phyloP scores from a whole-genome alignment of 345 rosid species.

The Linum usitatissimum region DNA sequence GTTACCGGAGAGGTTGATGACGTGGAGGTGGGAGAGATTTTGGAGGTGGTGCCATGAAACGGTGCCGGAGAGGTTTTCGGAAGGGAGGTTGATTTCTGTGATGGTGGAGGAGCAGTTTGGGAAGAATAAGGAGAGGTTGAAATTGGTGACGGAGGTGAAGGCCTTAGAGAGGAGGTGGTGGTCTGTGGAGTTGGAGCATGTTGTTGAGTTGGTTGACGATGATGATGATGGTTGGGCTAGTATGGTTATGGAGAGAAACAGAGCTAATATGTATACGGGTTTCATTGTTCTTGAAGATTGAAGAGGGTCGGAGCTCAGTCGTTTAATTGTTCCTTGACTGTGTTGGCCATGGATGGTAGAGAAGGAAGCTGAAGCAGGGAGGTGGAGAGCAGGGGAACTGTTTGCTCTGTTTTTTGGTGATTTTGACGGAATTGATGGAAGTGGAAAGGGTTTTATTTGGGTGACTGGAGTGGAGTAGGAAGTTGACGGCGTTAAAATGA shows the following conservation, averaged over 20 bases:
- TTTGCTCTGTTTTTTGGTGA: too few relatives aligned
- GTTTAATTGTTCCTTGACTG: too few relatives aligned
- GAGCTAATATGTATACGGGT: background rate
- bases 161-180: constrained; percentile 36
- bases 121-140: constrained; percentile 52
- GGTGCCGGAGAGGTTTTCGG: constrained; percentile 52
- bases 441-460: too few relatives aligned
- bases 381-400: too few relatives aligned
- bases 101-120: constrained; percentile 38
- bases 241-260: background rate
- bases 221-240: background rate
- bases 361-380: too few relatives aligned
- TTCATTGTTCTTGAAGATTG: background rate
- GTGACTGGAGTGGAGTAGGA: background rate
- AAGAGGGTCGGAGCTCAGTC: too few relatives aligned
- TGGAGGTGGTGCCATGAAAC: constrained; percentile 57
- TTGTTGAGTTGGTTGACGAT: too few relatives aligned
- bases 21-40: constrained; percentile 38
- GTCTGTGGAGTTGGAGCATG: constrained; percentile 24
- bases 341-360: too few relatives aligned
- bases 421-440: too few relatives aligned
- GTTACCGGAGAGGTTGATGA: constrained; percentile 62
- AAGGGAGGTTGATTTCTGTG: constrained; percentile 33
- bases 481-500: background rate
- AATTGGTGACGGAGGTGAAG: constrained; percentile 53